Conservation (phyloP, 192 early-diverging fungal genomes). For the Coemansia sp. region DNA sequence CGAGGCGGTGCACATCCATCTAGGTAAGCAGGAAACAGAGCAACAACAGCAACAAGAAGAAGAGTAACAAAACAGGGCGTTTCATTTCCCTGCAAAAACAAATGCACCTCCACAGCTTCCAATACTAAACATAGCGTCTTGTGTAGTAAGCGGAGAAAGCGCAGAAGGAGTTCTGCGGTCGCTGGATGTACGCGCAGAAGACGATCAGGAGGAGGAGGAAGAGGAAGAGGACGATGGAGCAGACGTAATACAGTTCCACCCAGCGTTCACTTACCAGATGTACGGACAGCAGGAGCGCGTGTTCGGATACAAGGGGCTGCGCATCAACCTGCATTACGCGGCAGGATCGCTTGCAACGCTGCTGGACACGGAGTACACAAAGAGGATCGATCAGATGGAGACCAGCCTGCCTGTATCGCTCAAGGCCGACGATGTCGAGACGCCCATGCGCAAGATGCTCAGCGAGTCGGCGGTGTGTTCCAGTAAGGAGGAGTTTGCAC, state of each 20-base stretch:
- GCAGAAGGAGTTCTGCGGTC: constrained; percentile 29
- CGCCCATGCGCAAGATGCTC: constrained; percentile 60
- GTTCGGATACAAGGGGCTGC: constrained; percentile 86
- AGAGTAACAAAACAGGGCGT: not conserved
- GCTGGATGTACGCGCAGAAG: constrained; percentile 23
- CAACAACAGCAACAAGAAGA: not conserved
- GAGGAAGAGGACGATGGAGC: constrained; percentile 36
- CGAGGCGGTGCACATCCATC: constrained; percentile 37
- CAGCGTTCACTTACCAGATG: constrained; percentile 83
- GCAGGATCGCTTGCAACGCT: constrained; percentile 76
- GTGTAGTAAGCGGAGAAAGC: constrained; percentile 41
- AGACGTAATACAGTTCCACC: constrained; percentile 66
- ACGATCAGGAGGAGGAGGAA: constrained; percentile 38
- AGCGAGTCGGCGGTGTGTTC: constrained; percentile 57
- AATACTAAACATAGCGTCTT: not conserved
- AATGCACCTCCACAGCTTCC: not conserved
- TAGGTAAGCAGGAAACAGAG: constrained; percentile 19
- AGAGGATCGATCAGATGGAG: constrained; percentile 60
- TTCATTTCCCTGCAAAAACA: not conserved
- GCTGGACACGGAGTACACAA: constrained; percentile 65
- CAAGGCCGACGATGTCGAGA: constrained; percentile 66
- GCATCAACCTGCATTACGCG: constrained; percentile 72
- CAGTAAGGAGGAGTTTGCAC: constrained; percentile 65
- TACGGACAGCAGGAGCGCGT: constrained; percentile 87
- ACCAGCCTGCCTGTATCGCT: constrained; percentile 26